Evolutionary conservation across 225 moss, liverwort and hornwort genomes (phyloP), one percentile per base, ranked within the genome.

Genomic region (Bryoerythrophyllum caledonicum): DNA sequence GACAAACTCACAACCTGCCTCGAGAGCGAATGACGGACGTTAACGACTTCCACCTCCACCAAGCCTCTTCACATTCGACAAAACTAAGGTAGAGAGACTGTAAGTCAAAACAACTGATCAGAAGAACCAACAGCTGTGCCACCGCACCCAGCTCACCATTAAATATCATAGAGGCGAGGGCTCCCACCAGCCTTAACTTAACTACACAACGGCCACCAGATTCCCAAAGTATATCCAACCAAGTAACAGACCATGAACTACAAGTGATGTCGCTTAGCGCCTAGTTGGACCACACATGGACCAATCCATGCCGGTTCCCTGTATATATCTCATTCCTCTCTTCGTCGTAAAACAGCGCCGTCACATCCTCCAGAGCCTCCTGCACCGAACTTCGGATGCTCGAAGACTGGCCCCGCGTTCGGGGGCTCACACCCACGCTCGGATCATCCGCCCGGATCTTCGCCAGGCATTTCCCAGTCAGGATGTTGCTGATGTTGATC

Each of bases 271-370:
- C 68, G 4, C 20, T 19, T 16, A 17, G 5, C 21, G 41, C 64
- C 87, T 88, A 97, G 77, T 97, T 94, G 38, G 94, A 93, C 94
- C 96, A 97, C 49, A 97, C 96, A 82, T 97, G 96, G 15, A 97
- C 96, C 25, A 97, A 71, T 43, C 96, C 94, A 83, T 89, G 85
- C 70, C 92, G 87, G 54, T 97, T 97, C 71, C 96, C 94, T 9
- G 94, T 93, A 75, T 97, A 97, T 55, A 97, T 94, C 76, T 97
- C 96, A 53, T 97, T 97, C 63, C 94, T 90, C 67, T 97, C 92
- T 57, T 97, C 92, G 25, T 97, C 94, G 69, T 97, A 97, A 43
- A 94, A 97, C 63, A 97, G 68, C 14, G 94, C 94, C 32, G 96
- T 94, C 5, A 97, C 94, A 81, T 94, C 94, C 83, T 94, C 94